Percentiles rank a stretch among this genome's conserved stretches.
Evolutionary conservation across 2,329 filamentous ascomycete genomes (phyloP).

Genomic region (Xylariomycetidae sp.): DNA sequence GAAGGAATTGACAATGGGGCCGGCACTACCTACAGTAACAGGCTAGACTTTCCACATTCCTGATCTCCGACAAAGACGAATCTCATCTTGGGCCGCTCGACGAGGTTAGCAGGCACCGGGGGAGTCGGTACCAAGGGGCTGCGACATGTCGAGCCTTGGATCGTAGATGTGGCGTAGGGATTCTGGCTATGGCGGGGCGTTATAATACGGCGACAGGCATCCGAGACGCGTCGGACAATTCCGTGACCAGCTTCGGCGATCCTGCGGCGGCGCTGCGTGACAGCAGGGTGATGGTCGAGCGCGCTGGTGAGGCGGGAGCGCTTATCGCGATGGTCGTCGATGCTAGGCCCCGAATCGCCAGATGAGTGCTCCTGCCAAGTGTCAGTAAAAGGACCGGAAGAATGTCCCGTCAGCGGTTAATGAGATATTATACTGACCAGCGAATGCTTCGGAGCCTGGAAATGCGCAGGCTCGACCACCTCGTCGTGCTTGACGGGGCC

Average conservation of each 20-base stretch:
- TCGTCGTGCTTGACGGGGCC: slow-evolving; percentile 8
- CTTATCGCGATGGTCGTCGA: slow-evolving; percentile 18
- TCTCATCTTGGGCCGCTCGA: slow-evolving; percentile 20
- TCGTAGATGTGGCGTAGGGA: slow-evolving; percentile 2
- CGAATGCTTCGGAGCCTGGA: slow-evolving; percentile 17
- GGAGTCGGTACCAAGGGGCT: slow-evolving; percentile 1
- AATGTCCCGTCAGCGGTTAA: too few species aligned
- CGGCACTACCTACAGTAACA: slow-evolving; percentile 21
- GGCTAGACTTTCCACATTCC: slow-evolving; percentile 24
- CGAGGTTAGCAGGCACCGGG: slow-evolving; percentile 11
- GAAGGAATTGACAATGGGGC: neutral
- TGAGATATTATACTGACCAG: slow-evolving; percentile 16
- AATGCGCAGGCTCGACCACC: slow-evolving; percentile 12
- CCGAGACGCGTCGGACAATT: slow-evolving; percentile 16
- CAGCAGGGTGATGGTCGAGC: slow-evolving; percentile 1
- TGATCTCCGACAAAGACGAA: slow-evolving; percentile 27
- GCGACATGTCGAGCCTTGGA: slow-evolving; percentile 7
- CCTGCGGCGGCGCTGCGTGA: slow-evolving; percentile 9
- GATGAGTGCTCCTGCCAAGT: too few species aligned
- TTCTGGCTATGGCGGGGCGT: slow-evolving; percentile 4
- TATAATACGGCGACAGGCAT: slow-evolving; percentile 12
- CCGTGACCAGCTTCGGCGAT: slow-evolving; percentile 11
- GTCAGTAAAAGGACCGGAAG: too few species aligned
- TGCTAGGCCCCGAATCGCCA: slow-evolving; percentile 4
- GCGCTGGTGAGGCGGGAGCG: slow-evolving; percentile 11